A percentile compares a stretch with the other conserved stretches of the same genome.
Evolutionary conservation across 192 early-diverging fungal species (phyloP).

Genomic region (Podila epicladia): DNA sequence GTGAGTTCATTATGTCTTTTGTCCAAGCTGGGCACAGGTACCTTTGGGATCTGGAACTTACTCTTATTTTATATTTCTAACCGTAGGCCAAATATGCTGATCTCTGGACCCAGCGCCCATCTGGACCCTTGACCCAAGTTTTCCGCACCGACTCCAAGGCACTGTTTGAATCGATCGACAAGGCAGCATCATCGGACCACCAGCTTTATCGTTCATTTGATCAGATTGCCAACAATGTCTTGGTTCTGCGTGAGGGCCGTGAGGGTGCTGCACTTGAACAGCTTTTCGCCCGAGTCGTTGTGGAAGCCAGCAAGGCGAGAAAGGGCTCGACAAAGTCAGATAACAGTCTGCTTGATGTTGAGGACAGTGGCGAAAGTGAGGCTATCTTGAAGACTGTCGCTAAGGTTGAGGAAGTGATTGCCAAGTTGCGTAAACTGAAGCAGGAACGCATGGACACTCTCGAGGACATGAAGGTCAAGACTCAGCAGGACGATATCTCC

Average conservation of each 20-base stretch:
- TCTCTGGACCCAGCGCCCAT: constrained; percentile 88
- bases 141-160: constrained; percentile 82
- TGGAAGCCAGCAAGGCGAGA: constrained; percentile 29
- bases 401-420: constrained; percentile 71
- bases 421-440: constrained; percentile 71
- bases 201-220: constrained; percentile 58
- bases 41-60: no score
- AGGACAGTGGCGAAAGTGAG: constrained; percentile 54
- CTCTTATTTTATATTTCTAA: neutral
- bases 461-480: constrained; percentile 81
- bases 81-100: constrained; percentile 75
- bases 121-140: constrained; percentile 71
- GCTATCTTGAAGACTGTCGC: constrained; percentile 61
- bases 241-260: constrained; percentile 55
- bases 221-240: constrained; percentile 49
- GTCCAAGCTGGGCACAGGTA: neutral
- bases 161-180: constrained; percentile 80
- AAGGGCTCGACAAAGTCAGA: constrained; percentile 31
- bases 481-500: constrained; percentile 92
- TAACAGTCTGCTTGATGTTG: constrained; percentile 65
- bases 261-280: constrained; percentile 53
- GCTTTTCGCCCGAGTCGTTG: constrained; percentile 53
- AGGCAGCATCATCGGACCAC: constrained; percentile 72
- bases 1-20: constrained; percentile 48
- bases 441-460: constrained; percentile 75